Evolutionary conservation across 768 basidiomycete genomes (phyloP), one percentile per base, ranked within the genome.

Genomic region (Rubroboletus satanas): DNA sequence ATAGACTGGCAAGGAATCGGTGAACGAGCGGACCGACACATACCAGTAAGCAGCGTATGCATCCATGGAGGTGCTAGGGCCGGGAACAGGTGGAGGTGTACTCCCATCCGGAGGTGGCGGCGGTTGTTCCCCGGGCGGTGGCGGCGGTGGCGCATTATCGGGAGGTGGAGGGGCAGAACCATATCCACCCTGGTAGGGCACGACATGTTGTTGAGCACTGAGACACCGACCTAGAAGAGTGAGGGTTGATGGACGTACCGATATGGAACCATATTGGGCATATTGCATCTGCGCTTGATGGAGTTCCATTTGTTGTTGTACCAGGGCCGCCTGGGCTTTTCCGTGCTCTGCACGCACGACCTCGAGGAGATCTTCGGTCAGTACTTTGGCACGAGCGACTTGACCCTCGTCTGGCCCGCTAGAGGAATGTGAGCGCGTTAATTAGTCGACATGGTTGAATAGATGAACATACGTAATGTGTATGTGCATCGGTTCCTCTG

Each of bases 401-500:
- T 93, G 90, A 12, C 80, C 81, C 58, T 93, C 88, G 33, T 94
- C 93, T 12, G 95, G 95, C 4, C 93, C 94, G 28, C 58, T 73
- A 54, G 37, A 47, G 45, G 31, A 52, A 33, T 14, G 39, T 52
- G 6, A 58, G 59, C 15, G 37, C 11, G 12, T 23, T 43, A 28
- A 43, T 52, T 64, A 57, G 52, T 68, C 63, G 58, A 70, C 64
- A 23, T 28, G 17, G 17, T 8, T 26, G 18, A 14, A 39, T 10
- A 9, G 23, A 23, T 21, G 33, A 21, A 81, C 88, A 49, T 61
- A 92, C 90, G 90, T 92, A 61, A 95, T 88, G 62, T 93, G 88
- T 61, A 96, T 90, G 70, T 90, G 92, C 82, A 96, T 84, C 5
- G 93, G 91, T 56, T 93, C 91, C 43, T 92, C 88, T 42, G 87